Percentiles rank a stretch among this genome's conserved stretches.
These are phyloP conservation scores for Erodium maritimum DNA, from an alignment of 345 rosid species.

Conservation along the genomic window DNA sequence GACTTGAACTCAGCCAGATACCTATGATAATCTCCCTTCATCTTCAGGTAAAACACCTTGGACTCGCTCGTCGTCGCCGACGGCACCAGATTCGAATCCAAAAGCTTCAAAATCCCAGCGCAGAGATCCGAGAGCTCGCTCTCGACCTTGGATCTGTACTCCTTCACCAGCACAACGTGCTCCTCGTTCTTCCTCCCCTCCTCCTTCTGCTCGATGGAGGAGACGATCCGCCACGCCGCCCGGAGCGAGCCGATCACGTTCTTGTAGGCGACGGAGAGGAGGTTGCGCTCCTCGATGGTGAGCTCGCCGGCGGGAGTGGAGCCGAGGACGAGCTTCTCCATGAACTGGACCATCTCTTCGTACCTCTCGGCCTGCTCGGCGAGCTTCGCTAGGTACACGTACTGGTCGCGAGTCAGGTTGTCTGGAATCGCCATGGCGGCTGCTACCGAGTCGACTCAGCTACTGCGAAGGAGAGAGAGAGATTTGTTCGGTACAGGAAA, in stretches of 20 bases:
- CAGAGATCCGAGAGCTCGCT: constrained; percentile 63
- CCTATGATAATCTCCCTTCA: constrained; percentile 90
- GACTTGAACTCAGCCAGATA: constrained; percentile 83
- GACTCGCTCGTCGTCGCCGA: constrained; percentile 66
- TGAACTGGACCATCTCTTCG: constrained; percentile 92
- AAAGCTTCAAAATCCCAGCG: constrained; percentile 69
- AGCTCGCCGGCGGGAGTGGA: constrained; percentile 52
- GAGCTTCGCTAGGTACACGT: constrained; percentile 88
- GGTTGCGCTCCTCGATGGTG: constrained; percentile 78
- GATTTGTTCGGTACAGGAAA: no score
- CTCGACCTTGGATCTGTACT: constrained; percentile 76
- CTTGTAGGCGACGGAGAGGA: constrained; percentile 92
- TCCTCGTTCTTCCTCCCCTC: constrained; percentile 90
- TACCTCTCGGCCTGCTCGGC: constrained; percentile 94
- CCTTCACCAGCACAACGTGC: constrained; percentile 67
- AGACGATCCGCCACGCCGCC: constrained; percentile 85
- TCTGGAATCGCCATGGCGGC: constrained; percentile 16
- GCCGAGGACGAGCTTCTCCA: constrained; percentile 62
- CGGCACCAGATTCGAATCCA: constrained; percentile 61
- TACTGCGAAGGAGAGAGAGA: no score
- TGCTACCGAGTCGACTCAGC: no score
- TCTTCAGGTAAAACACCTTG: constrained; percentile 77
- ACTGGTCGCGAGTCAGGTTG: constrained; percentile 53
- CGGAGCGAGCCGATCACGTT: constrained; percentile 94
- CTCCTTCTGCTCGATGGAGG: constrained; percentile 86